Conservation (phyloP, 2,329 filamentous ascomycete species). For the Tolypocladium tundrense region DNA sequence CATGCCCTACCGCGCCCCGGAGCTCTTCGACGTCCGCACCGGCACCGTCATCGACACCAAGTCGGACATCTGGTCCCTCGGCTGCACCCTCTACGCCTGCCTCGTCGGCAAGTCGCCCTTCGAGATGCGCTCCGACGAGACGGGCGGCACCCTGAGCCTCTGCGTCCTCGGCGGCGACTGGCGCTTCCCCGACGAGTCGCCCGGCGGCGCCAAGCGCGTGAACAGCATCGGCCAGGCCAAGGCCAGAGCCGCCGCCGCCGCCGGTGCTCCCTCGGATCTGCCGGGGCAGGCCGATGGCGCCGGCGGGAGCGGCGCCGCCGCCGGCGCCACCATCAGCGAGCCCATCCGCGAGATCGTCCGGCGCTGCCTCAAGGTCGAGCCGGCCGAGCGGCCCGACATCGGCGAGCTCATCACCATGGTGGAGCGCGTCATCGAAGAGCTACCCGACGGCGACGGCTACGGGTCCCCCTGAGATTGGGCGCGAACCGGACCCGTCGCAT, state of each 20-base stretch:
- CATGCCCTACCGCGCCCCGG: constrained; percentile 96
- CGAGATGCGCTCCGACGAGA: constrained; percentile 91
- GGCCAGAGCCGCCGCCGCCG: constrained; percentile 13
- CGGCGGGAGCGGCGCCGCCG: constrained; percentile 12
- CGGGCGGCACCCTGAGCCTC: constrained; percentile 83
- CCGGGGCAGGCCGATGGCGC: background rate
- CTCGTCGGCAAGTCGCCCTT: constrained; percentile 95
- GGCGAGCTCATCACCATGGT: constrained; percentile 73
- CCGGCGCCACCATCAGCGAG: constrained; percentile 57
- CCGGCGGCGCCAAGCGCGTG: constrained; percentile 40
- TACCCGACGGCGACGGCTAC: constrained; percentile 4
- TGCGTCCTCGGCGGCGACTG: constrained; percentile 92
- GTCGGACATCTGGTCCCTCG: constrained; percentile 94
- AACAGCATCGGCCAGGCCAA: constrained; percentile 27
- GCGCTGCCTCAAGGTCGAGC: constrained; percentile 78
- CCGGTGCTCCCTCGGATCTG: constrained; percentile 10
- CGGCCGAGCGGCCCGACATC: constrained; percentile 77
- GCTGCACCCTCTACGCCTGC: constrained; percentile 95
- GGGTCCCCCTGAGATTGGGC: background rate
- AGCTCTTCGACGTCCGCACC: constrained; percentile 96
- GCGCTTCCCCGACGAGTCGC: constrained; percentile 86
- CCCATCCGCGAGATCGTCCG: constrained; percentile 79
- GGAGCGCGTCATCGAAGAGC: constrained; percentile 56
- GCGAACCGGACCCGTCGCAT: background rate
- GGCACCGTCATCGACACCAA: constrained; percentile 88